A percentile compares a stretch with the other conserved stretches of the same genome.
phyloP scores from a whole-genome alignment of 345 rosid species.

The Eucalyptus virginea region DNA sequence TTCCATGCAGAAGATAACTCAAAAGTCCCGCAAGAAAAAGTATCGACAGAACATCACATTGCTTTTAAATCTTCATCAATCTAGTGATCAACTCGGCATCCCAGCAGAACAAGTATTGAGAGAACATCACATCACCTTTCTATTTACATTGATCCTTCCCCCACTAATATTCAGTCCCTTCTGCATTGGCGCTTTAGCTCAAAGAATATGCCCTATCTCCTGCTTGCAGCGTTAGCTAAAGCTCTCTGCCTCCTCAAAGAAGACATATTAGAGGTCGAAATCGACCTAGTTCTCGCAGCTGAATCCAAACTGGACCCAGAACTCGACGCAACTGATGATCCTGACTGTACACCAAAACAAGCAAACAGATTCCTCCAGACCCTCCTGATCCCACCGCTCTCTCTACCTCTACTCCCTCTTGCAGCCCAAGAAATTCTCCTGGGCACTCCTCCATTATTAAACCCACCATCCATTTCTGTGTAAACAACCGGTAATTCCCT shows the following conservation, averaged over 20 bases:
- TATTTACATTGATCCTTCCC: neutral
- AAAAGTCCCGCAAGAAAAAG: neutral
- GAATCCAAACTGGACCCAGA: slow-evolving; percentile 13
- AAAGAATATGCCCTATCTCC: neutral
- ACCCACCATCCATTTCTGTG: slow-evolving; percentile 89
- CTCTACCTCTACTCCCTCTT: slow-evolving; percentile 45
- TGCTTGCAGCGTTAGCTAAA: slow-evolving; percentile 3
- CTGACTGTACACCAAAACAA: slow-evolving; percentile 29
- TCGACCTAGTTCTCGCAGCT: slow-evolving; percentile 1
- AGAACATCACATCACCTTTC: neutral
- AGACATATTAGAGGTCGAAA: neutral
- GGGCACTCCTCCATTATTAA: slow-evolving; percentile 47
- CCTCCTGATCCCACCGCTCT: slow-evolving; percentile 38
- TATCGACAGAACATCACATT: neutral
- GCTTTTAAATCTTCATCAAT: neutral
- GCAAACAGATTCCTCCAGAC: slow-evolving; percentile 28
- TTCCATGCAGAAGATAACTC: neutral
- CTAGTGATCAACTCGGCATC: neutral
- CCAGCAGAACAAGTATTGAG: neutral
- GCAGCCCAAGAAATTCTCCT: slow-evolving; percentile 73
- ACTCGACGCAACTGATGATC: neutral
- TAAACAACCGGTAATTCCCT: slow-evolving; percentile 77
- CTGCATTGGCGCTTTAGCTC: neutral
- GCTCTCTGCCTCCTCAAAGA: slow-evolving; percentile 17
- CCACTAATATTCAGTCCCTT: neutral